Percentiles rank a stretch among this genome's conserved stretches.
phyloP scores from a whole-genome alignment of 225 moss, liverwort and hornwort genomes.

The Physcomitrium patens region DNA sequence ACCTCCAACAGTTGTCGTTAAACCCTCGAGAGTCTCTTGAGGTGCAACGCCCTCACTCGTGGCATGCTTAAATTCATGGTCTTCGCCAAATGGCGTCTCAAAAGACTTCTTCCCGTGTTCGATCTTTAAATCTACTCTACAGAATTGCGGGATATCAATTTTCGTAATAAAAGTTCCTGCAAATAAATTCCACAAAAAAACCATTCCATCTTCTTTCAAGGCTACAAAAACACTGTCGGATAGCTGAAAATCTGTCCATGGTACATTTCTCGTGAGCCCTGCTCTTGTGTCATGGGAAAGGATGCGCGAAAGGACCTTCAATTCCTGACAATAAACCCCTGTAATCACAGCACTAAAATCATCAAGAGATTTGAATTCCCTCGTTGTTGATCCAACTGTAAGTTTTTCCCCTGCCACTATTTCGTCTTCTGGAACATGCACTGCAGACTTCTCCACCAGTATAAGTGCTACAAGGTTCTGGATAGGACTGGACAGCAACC shows the following conservation, averaged over 20 bases:
- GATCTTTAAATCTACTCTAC: conserved; percentile 50
- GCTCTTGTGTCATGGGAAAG: conserved; percentile 27
- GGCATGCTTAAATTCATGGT: conserved; percentile 19
- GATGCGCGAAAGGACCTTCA: conserved; percentile 69
- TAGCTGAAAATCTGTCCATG: conserved; percentile 79
- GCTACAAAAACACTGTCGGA: conserved; percentile 72
- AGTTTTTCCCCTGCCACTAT: conserved; percentile 11
- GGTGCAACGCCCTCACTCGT: conserved; percentile 19
- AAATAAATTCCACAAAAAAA: conserved; percentile 69
- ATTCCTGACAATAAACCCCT: conserved; percentile 57
- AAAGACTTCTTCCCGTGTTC: conserved; percentile 18
- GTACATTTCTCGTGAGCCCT: conserved; percentile 36
- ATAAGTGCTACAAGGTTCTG: conserved; percentile 68
- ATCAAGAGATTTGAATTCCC: conserved; percentile 31
- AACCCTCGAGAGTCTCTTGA: conserved; percentile 25
- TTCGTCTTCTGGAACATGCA: conserved; percentile 14
- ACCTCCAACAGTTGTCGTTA: conserved; percentile 19
- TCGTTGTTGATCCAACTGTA: conserved; percentile 14
- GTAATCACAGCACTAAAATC: conserved; percentile 56
- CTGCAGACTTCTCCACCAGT: conserved; percentile 34
- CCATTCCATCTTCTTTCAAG: conserved; percentile 71
- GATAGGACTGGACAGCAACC: conserved; percentile 72
- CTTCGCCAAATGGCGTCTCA: conserved; percentile 28
- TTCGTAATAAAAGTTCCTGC: conserved; percentile 63
- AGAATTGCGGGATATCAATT: conserved; percentile 74